phyloP scores from a whole-genome alignment of 495 filamentous ascomycete genomes.

The Xylaria curta region DNA sequence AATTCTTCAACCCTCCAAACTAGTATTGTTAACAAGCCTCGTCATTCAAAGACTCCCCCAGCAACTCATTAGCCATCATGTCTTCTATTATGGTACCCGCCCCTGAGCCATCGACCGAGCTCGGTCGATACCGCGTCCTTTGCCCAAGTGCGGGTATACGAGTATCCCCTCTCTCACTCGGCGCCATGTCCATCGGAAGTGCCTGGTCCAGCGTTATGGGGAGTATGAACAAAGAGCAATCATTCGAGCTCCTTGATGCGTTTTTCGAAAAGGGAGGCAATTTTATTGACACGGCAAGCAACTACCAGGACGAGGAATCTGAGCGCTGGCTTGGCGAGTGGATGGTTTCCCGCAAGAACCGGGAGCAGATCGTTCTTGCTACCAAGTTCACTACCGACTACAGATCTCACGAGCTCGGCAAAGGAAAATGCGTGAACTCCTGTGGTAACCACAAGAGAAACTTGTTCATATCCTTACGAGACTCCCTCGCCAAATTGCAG shows the following conservation, averaged over 20 bases:
- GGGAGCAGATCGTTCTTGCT: slow-evolving; percentile 60
- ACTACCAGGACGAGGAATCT: slow-evolving; percentile 68
- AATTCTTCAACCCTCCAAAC: background rate
- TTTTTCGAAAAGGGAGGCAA: slow-evolving; percentile 66
- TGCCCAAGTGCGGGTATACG: slow-evolving; percentile 63
- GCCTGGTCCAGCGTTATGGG: slow-evolving; percentile 46
- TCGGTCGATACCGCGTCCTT: slow-evolving; percentile 67
- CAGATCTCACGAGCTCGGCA: slow-evolving; percentile 28
- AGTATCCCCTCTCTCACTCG: slow-evolving; percentile 66
- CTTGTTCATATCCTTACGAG: slow-evolving; percentile 61
- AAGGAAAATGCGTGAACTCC: slow-evolving; percentile 23
- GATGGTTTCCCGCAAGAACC: slow-evolving; percentile 55
- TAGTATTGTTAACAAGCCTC: background rate
- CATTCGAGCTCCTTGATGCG: slow-evolving; percentile 59
- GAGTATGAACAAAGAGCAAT: slow-evolving; percentile 31
- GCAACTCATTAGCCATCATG: background rate
- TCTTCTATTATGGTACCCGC: slow-evolving; percentile 35
- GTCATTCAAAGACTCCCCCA: background rate
- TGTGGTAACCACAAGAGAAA: slow-evolving; percentile 39
- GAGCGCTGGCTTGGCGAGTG: slow-evolving; percentile 72
- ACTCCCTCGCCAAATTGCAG: slow-evolving; percentile 64
- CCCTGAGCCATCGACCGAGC: slow-evolving; percentile 59
- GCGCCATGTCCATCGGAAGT: slow-evolving; percentile 68
- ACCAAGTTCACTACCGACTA: slow-evolving; percentile 40
- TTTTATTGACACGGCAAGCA: slow-evolving; percentile 74